Conservation (phyloP, 2,329 filamentous ascomycete species). For the Colletotrichum truncatum region DNA sequence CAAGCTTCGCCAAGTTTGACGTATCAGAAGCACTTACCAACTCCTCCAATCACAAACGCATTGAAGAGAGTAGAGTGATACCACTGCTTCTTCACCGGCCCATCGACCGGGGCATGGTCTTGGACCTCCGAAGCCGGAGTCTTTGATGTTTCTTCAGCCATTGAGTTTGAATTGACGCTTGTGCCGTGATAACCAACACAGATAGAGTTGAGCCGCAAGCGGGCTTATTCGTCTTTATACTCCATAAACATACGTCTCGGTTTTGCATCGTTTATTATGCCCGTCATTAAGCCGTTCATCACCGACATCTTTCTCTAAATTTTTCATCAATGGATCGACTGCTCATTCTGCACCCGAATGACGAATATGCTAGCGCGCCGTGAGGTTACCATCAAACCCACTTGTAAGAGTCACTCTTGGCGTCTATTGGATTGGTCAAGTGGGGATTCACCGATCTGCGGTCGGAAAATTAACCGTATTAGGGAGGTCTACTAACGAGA, state of each 20-base stretch:
- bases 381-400: conserved; percentile 1
- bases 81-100: conserved; percentile 43
- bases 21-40: conserved; percentile 41
- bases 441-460: background rate
- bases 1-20: background rate
- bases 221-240: background rate
- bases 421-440: background rate
- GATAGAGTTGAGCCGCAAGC: background rate
- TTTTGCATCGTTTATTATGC: background rate
- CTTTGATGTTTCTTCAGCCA: conserved; percentile 13
- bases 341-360: conserved; percentile 18
- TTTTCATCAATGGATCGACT: background rate
- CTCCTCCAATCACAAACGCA: conserved; percentile 60
- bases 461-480: conserved; percentile 5
- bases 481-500: background rate
- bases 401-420: background rate
- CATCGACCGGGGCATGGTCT: background rate
- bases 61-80: conserved; percentile 63
- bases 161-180: background rate
- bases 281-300: background rate
- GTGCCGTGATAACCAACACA: background rate
- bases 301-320: background rate
- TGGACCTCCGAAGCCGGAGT: conserved; percentile 1
- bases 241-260: background rate
- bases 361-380: conserved; percentile 22